These are phyloP conservation scores for Floccularia luteovirens DNA, from an alignment of 768 basidiomycete genomes.

Conservation along the genomic window DNA sequence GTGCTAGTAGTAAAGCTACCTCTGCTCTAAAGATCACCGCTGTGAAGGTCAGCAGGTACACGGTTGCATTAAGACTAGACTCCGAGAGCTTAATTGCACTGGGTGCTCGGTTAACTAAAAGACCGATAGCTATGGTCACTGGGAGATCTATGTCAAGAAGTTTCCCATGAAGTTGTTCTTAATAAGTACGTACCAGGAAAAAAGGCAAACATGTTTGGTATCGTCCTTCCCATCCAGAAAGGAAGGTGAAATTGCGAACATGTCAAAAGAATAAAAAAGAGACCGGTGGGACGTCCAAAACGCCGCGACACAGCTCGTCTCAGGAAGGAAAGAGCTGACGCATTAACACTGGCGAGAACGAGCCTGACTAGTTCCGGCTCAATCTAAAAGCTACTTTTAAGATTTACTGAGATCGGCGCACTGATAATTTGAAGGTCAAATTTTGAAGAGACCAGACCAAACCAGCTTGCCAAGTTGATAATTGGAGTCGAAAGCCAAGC, in stretches of 20 bases:
- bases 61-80: constrained; percentile 26
- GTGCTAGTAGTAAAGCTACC: constrained; percentile 56
- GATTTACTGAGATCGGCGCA: too few species aligned
- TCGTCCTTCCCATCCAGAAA: constrained; percentile 89
- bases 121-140: constrained; percentile 55
- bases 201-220: constrained; percentile 93
- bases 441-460: constrained; percentile 46
- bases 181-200: constrained; percentile 52
- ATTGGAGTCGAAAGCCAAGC: constrained; percentile 49
- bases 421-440: constrained; percentile 65
- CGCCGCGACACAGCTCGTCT: constrained; percentile 52
- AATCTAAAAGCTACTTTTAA: background rate
- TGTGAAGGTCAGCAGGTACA: constrained; percentile 59
- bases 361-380: constrained; percentile 51
- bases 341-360: constrained; percentile 60
- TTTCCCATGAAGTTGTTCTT: background rate
- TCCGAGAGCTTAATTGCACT: constrained; percentile 29
- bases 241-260: constrained; percentile 85
- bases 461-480: constrained; percentile 27
- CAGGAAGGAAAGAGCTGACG: constrained; percentile 53
- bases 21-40: constrained; percentile 78
- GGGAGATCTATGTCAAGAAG: background rate
- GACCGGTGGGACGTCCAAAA: constrained; percentile 52
- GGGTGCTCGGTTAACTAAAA: constrained; percentile 36
- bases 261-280: constrained; percentile 61